Conservation (phyloP, 352 stramenopile genomes). For the Pythium sp. region DNA sequence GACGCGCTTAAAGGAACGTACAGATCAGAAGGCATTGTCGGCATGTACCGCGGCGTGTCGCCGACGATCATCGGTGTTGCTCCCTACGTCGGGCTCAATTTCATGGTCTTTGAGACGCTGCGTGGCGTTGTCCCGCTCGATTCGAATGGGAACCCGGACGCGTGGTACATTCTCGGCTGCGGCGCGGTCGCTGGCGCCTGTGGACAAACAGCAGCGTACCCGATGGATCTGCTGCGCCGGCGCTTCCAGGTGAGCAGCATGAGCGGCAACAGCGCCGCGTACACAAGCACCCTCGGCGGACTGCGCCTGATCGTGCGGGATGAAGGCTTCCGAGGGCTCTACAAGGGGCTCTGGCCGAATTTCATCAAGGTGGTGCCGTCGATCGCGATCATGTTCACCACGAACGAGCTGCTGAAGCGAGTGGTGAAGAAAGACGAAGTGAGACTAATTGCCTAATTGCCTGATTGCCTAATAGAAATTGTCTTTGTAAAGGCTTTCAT, state of each 20-base stretch:
- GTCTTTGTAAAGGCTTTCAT: not conserved
- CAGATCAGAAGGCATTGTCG: constrained; percentile 49
- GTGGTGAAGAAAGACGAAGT: constrained; percentile 19
- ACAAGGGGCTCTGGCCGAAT: constrained; percentile 67
- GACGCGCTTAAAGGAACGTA: constrained; percentile 52
- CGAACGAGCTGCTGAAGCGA: constrained; percentile 72
- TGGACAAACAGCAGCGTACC: constrained; percentile 69
- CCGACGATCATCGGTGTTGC: constrained; percentile 68
- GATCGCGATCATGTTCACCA: constrained; percentile 82
- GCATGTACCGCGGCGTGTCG: constrained; percentile 58
- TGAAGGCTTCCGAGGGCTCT: constrained; percentile 59
- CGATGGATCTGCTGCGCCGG: constrained; percentile 72
- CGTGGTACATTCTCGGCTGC: constrained; percentile 54
- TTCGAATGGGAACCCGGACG: constrained; percentile 41
- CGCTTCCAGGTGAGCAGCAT: constrained; percentile 67
- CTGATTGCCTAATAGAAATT: not conserved
- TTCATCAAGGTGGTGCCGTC: constrained; percentile 79
- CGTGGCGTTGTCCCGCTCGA: constrained; percentile 42
- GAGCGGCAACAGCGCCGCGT: constrained; percentile 25
- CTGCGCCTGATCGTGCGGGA: constrained; percentile 44
- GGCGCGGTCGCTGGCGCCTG: constrained; percentile 65
- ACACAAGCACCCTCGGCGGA: constrained; percentile 51
- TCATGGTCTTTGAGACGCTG: constrained; percentile 73
- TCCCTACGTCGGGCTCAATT: constrained; percentile 76
- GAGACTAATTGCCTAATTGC: not conserved